phyloP scores from a whole-genome alignment of 352 stramenopile species.

The Globisporangium uncinulatum region DNA sequence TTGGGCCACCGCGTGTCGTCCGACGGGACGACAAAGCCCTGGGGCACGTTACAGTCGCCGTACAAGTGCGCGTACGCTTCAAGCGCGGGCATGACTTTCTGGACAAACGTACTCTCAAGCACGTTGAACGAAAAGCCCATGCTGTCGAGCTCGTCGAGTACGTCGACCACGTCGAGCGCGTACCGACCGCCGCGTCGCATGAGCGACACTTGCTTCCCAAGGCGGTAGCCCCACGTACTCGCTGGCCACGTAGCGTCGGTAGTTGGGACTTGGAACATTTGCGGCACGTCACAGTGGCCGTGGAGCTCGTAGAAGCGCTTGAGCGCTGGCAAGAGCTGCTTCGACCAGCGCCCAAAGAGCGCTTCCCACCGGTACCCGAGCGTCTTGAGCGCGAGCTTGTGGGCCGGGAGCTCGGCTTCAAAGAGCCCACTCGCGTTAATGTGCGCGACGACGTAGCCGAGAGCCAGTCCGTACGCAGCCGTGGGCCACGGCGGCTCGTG shows the following conservation, averaged over 20 bases:
- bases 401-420: conserved; percentile 23
- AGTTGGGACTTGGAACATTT: conserved; percentile 84
- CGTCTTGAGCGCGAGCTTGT: conserved; percentile 35
- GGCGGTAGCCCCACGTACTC: conserved; percentile 71
- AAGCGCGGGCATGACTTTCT: conserved; percentile 65
- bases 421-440: conserved; percentile 45
- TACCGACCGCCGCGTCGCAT: conserved; percentile 43
- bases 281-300: conserved; percentile 85
- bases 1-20: conserved; percentile 71
- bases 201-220: conserved; percentile 81
- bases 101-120: conserved; percentile 49
- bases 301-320: conserved; percentile 71
- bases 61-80: conserved; percentile 80
- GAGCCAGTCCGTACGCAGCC: conserved; percentile 23
- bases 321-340: conserved; percentile 57
- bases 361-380: conserved; percentile 53
- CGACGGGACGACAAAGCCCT: conserved; percentile 86
- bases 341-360: conserved; percentile 55
- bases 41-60: conserved; percentile 84
- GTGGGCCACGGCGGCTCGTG: conserved; percentile 38
- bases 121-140: conserved; percentile 69
- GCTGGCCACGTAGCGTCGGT: conserved; percentile 72
- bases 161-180: conserved; percentile 37
- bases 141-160: conserved; percentile 45
- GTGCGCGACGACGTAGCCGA: conserved; percentile 53